phyloP scores from a whole-genome alignment of 495 filamentous ascomycete genomes.

The Podospora comata region DNA sequence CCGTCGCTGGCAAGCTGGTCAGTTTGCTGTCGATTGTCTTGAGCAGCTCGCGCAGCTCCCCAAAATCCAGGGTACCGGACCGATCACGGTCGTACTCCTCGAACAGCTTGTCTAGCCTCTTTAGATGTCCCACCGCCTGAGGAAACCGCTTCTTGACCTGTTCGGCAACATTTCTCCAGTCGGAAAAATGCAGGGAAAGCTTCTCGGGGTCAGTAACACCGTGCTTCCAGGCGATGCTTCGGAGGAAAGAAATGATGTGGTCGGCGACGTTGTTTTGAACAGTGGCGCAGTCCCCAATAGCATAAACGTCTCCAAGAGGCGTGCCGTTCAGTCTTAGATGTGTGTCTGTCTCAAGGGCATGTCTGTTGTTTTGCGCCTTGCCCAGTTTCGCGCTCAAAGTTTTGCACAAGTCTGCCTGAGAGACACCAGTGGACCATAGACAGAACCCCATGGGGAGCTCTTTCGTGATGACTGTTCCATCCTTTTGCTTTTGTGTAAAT shows the following conservation, averaged over 20 bases:
- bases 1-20: slow-evolving; percentile 80
- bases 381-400: slow-evolving; percentile 69
- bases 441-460: slow-evolving; percentile 96
- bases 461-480: slow-evolving; percentile 74
- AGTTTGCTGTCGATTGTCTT: slow-evolving; percentile 88
- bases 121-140: slow-evolving; percentile 86
- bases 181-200: slow-evolving; percentile 74
- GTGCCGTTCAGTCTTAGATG: slow-evolving; percentile 90
- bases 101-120: slow-evolving; percentile 85
- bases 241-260: slow-evolving; percentile 83
- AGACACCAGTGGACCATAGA: slow-evolving; percentile 96
- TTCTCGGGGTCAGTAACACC: slow-evolving; percentile 75
- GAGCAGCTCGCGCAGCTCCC: slow-evolving; percentile 83
- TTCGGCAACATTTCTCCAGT: slow-evolving; percentile 81
- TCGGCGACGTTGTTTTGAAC: slow-evolving; percentile 94
- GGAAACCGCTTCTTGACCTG: slow-evolving; percentile 87
- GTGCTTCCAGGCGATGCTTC: slow-evolving; percentile 86
- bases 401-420: slow-evolving; percentile 77
- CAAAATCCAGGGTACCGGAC: slow-evolving; percentile 88
- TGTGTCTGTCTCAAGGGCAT: slow-evolving; percentile 92
- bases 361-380: slow-evolving; percentile 73
- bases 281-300: slow-evolving; percentile 93
- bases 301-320: slow-evolving; percentile 92
- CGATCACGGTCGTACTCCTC: slow-evolving; percentile 88
- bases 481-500: slow-evolving; percentile 74